phyloP scores from a whole-genome alignment of 1,284 basidiomycete species.

The Naganishia albida region DNA sequence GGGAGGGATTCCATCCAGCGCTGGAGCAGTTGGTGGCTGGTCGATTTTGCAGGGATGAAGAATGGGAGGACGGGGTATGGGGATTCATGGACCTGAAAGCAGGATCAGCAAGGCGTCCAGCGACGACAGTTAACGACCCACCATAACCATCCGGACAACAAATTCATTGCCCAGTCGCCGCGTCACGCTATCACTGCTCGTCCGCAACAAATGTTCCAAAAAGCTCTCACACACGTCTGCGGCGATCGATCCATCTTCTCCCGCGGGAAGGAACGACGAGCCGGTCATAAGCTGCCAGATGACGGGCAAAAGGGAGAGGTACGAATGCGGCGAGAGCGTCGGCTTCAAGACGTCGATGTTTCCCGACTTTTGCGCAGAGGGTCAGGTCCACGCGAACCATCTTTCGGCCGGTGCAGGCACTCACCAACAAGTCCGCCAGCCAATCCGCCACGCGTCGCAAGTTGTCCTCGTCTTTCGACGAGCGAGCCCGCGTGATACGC shows the following conservation, averaged over 20 bases:
- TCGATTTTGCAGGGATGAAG: constrained; percentile 41
- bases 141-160: constrained; percentile 66
- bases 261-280: constrained; percentile 22
- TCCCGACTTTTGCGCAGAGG: constrained; percentile 35
- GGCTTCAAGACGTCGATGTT: constrained; percentile 54
- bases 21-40: constrained; percentile 35
- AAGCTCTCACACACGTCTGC: constrained; percentile 41
- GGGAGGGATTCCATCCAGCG: constrained; percentile 66
- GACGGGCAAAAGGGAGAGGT: constrained; percentile 72
- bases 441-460: constrained; percentile 66
- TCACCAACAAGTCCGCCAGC: constrained; percentile 65
- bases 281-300: constrained; percentile 76
- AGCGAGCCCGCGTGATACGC: constrained; percentile 35
- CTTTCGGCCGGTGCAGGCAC: constrained; percentile 33
- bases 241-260: constrained; percentile 37
- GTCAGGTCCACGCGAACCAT: not conserved
- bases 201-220: constrained; percentile 44
- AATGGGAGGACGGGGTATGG: constrained; percentile 45
- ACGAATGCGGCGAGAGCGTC: constrained; percentile 63
- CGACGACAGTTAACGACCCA: constrained; percentile 51
- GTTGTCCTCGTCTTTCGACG: constrained; percentile 49
- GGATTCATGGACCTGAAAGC: constrained; percentile 42
- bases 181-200: constrained; percentile 52
- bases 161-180: constrained; percentile 65
- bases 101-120: not conserved